These are phyloP conservation scores for Trypanosoma cruzi DNA, from an alignment of 208 protist genomes.

Conservation along the genomic window DNA sequence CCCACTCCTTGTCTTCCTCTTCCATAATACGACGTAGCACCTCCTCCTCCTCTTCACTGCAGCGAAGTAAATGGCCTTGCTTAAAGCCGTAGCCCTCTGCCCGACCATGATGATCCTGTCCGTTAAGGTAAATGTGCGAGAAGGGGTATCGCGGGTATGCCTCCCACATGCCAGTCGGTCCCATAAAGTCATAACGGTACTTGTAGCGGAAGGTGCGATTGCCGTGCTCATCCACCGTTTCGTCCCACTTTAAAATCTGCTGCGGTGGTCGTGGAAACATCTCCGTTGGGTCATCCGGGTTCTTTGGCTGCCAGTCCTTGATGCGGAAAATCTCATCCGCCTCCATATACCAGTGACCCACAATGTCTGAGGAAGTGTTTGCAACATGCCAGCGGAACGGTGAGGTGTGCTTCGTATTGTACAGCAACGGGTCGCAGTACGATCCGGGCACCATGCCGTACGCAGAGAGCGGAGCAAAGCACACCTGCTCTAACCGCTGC, in stretches of 20 bases:
- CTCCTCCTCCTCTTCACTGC: conserved; percentile 86
- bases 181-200: conserved; percentile 90
- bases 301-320: conserved; percentile 91
- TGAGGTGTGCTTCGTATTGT: conserved; percentile 92
- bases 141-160: conserved; percentile 91
- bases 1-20: conserved; percentile 92
- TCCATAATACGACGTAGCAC: conserved; percentile 91
- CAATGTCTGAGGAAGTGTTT: conserved; percentile 81
- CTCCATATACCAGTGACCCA: conserved; percentile 93
- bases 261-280: conserved; percentile 91
- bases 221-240: conserved; percentile 89
- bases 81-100: conserved; percentile 91
- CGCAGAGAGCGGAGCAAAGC: conserved; percentile 85
- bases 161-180: conserved; percentile 88
- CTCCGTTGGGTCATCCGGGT: conserved; percentile 87
- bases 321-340: conserved; percentile 87
- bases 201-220: conserved; percentile 92
- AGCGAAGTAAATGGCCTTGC: conserved; percentile 87
- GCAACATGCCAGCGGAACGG: conserved; percentile 90
- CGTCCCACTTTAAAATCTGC: conserved; percentile 86
- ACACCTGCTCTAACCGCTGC: conserved; percentile 89
- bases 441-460: conserved; percentile 91
- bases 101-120: conserved; percentile 76
- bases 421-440: conserved; percentile 91
- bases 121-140: conserved; percentile 76